Evolutionary conservation across 2,329 filamentous ascomycete species (phyloP).

Genomic region (Juglanconis sp.): DNA sequence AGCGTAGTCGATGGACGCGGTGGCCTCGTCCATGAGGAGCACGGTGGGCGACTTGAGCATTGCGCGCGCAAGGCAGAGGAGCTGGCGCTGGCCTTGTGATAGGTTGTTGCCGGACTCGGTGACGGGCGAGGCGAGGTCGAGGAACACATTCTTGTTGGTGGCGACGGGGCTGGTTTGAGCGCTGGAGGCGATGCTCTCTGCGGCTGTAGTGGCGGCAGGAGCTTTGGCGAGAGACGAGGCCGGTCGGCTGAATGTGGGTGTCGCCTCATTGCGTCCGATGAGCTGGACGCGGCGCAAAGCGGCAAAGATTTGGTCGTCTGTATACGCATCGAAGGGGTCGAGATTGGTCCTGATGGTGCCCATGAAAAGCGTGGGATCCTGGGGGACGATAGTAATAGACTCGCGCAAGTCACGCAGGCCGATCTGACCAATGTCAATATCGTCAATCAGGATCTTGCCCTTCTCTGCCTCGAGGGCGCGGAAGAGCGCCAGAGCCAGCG

Average conservation of each 20-base stretch:
- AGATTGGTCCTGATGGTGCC: conserved; percentile 90
- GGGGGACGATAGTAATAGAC: conserved; percentile 94
- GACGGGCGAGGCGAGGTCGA: conserved; percentile 78
- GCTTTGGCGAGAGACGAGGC: conserved; percentile 17
- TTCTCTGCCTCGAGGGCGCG: conserved; percentile 86
- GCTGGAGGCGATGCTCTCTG: conserved; percentile 16
- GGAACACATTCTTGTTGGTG: conserved; percentile 93
- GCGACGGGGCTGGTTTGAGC: conserved; percentile 35
- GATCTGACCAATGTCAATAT: conserved; percentile 83
- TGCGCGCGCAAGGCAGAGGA: conserved; percentile 88
- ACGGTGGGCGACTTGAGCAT: conserved; percentile 89
- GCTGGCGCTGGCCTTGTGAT: conserved; percentile 92
- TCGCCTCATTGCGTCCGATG: conserved; percentile 59
- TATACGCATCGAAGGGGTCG: conserved; percentile 86
- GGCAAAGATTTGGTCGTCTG: conserved; percentile 84
- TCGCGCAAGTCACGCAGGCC: conserved; percentile 91
- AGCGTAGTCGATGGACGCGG: conserved; percentile 93
- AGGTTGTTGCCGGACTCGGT: conserved; percentile 91
- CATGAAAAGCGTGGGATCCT: conserved; percentile 92
- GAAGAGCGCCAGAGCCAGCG: conserved; percentile 88
- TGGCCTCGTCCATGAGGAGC: conserved; percentile 98
- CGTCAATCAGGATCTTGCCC: conserved; percentile 87
- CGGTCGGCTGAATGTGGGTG: conserved; percentile 21
- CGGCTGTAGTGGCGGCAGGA: conserved; percentile 24
- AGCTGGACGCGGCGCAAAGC: conserved; percentile 86